Base-by-base conservation (phyloP, 2,329 filamentous ascomycete species). In the Pseudogymnoascus sp. region DNA sequence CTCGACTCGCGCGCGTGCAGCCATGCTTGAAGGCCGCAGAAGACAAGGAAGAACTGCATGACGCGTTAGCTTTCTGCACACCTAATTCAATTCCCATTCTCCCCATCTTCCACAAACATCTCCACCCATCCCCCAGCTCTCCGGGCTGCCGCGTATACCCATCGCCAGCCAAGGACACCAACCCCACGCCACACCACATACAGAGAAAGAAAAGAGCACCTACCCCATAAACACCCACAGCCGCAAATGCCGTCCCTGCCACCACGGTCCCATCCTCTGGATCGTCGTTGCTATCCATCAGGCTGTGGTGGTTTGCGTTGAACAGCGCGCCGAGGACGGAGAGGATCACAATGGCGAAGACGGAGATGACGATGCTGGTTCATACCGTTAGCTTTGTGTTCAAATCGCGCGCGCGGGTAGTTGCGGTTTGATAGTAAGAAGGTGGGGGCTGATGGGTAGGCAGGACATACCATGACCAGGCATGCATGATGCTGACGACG, bases 171-270 rank as follows among this genome's bases (percentile, higher is more conserved):
- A 38, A 23, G 16, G 38, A 40, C 25, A 16, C 4, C 8, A 60
- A 16, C 33, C 38, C 14, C 38, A 38, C 33, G 25, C 18, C 41
- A 33, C 16, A 58, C 9, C 18, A 21, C 60, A 59, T 41, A 28
- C 25, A 31, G 45, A 43, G 61, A 58, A 23, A 37, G 63, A 40
- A 14, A 41, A 38, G 63, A 62, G 85, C 90, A 33, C 49, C 68
- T 87, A 97, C 93, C 68, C 82, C 85, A 74, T 97, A 97, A 72
- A 97, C 88, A 61, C 91, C 80, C 43, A 97, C 93, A 43, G 93
- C 91, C 25, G 87, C 87, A 71, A 96, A 97, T 61, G 97, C 88
- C 28, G 92, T 93, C 25, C 83, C 85, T 4, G 93, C 91, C 58
- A 97, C 91, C 37, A 87, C 90, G 65, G 82, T 81, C 63, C 89